Evolutionary conservation across 116 monocot genomes (phyloP).

Genomic region (Dioscorea cayenensis): DNA sequence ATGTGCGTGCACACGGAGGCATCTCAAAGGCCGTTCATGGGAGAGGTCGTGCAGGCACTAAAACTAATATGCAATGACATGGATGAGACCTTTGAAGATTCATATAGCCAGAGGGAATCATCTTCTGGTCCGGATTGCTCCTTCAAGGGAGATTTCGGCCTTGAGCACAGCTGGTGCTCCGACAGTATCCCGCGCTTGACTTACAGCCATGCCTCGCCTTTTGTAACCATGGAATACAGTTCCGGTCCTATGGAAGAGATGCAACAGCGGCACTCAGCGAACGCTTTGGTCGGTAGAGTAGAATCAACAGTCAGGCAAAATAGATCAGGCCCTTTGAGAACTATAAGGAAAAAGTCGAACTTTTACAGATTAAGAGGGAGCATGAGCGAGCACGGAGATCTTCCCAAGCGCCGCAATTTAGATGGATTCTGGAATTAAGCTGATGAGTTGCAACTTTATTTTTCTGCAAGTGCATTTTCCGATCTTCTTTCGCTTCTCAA

Average conservation of each 20-base stretch:
- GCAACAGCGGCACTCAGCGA: constrained; percentile 27
- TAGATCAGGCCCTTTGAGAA: constrained; percentile 49
- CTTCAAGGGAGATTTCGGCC: constrained; percentile 28
- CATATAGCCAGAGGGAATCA: constrained; percentile 40
- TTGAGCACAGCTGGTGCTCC: constrained; percentile 52
- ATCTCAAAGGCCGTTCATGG: constrained; percentile 76
- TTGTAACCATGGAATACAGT: constrained; percentile 59
- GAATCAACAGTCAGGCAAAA: constrained; percentile 26
- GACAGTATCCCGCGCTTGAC: constrained; percentile 27
- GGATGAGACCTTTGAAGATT: constrained; percentile 46
- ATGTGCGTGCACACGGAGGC: constrained; percentile 61
- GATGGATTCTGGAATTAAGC: background rate
- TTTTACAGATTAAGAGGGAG: constrained; percentile 51
- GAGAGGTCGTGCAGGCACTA: constrained; percentile 72
- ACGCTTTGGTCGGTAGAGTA: constrained; percentile 21
- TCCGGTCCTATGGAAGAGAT: constrained; percentile 45
- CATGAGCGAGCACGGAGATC: constrained; percentile 59
- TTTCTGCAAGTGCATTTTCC: background rate
- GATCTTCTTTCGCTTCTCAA: background rate
- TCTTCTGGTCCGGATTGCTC: constrained; percentile 44
- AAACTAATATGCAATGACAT: constrained; percentile 53
- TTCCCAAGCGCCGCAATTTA: constrained; percentile 7
- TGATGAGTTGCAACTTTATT: background rate
- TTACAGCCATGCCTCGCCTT: constrained; percentile 31
- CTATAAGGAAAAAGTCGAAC: constrained; percentile 21